A percentile compares a stretch with the other conserved stretches of the same genome.
phyloP scores from a whole-genome alignment of 1,284 basidiomycete genomes.

The Golubevia sp. region DNA sequence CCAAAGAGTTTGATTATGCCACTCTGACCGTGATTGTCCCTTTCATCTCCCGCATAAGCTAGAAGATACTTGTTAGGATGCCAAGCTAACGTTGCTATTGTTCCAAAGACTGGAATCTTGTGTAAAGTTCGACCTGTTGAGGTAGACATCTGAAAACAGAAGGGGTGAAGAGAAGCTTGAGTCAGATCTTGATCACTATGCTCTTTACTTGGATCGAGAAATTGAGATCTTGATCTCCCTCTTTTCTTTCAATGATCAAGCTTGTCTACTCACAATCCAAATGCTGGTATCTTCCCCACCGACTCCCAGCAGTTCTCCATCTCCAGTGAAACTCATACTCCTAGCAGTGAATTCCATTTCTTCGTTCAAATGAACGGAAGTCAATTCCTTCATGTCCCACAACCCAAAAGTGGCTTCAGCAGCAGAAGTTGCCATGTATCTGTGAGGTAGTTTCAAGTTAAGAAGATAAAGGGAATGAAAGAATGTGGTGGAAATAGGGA shows the following conservation, averaged over 20 bases:
- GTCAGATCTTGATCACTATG: too few species aligned
- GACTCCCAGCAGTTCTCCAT: slow-evolving; percentile 42
- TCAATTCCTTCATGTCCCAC: neutral
- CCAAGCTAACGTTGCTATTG: slow-evolving; percentile 35
- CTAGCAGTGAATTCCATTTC: slow-evolving; percentile 5
- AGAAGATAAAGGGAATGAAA: neutral
- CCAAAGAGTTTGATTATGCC: too few species aligned
- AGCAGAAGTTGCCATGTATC: neutral
- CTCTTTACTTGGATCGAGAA: too few species aligned
- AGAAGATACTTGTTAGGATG: slow-evolving; percentile 28
- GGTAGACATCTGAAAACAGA: slow-evolving; percentile 4
- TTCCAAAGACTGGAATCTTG: slow-evolving; percentile 16
- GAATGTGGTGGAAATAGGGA: neutral
- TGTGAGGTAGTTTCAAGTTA: neutral
- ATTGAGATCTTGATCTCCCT: too few species aligned
- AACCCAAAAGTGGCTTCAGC: neutral
- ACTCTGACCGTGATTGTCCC: too few species aligned
- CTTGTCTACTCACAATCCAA: too few species aligned
- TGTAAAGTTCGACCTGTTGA: slow-evolving; percentile 14
- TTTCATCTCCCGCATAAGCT: slow-evolving; percentile 40
- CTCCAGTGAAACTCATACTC: slow-evolving; percentile 39
- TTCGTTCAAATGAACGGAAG: neutral
- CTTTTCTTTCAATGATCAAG: too few species aligned
- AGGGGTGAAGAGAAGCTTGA: too few species aligned
- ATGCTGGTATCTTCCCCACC: slow-evolving; percentile 41